Evolutionary conservation across 2,329 filamentous ascomycete species (phyloP), one percentile per base, ranked within the genome.

Genomic region (Mycosphaerelloides madeirae): DNA sequence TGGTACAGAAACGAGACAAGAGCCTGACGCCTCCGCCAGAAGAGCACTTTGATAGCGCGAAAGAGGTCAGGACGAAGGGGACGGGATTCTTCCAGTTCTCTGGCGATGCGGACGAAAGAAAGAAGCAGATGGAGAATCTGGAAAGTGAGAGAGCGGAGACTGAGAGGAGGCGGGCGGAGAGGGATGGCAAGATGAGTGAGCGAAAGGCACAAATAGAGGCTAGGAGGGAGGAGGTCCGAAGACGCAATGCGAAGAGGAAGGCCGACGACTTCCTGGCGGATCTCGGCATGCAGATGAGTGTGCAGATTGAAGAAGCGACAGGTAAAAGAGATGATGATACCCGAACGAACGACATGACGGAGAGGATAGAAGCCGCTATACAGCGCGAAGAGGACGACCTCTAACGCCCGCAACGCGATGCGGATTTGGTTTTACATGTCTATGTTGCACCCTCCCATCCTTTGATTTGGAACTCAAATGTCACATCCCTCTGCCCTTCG

Each of bases 51-150:
- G 85, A 96, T 64, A 87, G 87, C 1, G 78, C 79, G 49, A 77
- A 77, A 49, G 93, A 98, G 74, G 81, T 95, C 38, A 76, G 93
- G 49, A 87, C 81, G 34, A 91, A 93, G 58, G 93, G 93, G 3
- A 87, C 86, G 0, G 93, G 87, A 0, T 98, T 97, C 68, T 96
- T 89, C 70, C 82, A 85, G 44, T 97, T 98, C 63, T 87, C 84
- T 46, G 79, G 78, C 53, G 85, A 95, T 65, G 82, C 84, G 60
- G 81, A 78, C 53, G 72, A 74, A 52, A 68, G 78, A 37, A 73
- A 83, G 61, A 67, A 68, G 58, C 87, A 97, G 74, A 95, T 97
- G 87, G 75, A 79, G 54, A 77, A 75, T 34, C 70, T 96, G 43
- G 77, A 80, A 52, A 72, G 75, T 55, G 82, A 88, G 64, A 74